A percentile compares a stretch with the other conserved stretches of the same genome.
Conservation (phyloP, 345 rosid species). For the Pugionium dolabratum region DNA sequence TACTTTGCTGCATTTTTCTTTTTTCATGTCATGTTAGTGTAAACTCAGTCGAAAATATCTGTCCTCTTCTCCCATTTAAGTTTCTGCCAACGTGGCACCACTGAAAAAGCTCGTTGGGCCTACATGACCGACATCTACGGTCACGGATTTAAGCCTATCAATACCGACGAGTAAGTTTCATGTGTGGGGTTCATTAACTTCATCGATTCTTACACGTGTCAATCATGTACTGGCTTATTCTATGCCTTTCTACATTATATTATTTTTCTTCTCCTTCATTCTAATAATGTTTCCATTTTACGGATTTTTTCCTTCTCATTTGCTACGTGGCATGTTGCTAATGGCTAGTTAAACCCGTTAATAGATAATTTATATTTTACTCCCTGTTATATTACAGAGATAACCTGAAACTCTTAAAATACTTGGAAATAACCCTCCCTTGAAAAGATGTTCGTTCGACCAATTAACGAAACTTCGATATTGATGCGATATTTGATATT, state of each 20-base stretch:
- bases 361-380: too few species aligned
- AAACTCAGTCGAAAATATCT: neutral
- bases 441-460: slow-evolving; percentile 5
- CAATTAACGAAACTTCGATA: slow-evolving; percentile 30
- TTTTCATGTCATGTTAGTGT: neutral
- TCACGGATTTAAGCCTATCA: slow-evolving; percentile 19
- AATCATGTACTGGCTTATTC: neutral
- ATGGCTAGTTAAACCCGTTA: neutral
- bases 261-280: neutral
- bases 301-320: neutral
- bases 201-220: neutral
- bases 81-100: slow-evolving; percentile 18
- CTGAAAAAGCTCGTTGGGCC: neutral
- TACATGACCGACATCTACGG: slow-evolving; percentile 32
- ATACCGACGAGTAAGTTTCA: slow-evolving; percentile 9
- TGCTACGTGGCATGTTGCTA: slow-evolving; percentile 1
- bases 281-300: neutral
- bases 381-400: neutral
- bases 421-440: too few species aligned
- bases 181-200: neutral
- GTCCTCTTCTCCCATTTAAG: neutral
- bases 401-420: neutral
- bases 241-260: neutral
- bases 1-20: neutral
- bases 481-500: slow-evolving; percentile 8